Base-by-base conservation (phyloP, 169 alveolate species). In the Eimeria falciformis region DNA sequence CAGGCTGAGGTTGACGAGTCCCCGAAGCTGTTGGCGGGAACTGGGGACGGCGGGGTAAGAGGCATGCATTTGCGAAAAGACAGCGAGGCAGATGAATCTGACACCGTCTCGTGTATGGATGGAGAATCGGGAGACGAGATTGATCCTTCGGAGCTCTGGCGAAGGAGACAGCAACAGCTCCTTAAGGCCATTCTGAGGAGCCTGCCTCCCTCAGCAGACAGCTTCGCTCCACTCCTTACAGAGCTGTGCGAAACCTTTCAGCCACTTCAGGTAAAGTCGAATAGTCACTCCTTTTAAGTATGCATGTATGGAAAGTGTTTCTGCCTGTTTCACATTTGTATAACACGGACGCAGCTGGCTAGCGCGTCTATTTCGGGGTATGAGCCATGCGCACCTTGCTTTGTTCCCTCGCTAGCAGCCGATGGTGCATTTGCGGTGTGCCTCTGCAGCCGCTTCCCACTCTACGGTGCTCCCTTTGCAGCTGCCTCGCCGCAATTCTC, bases 61-160 rank as follows among this genome's bases (percentile, higher is more conserved):
- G 55, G 65, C 46, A 43, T 81, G 33, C 46, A 29, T 53, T 29
- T 55, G 77, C 45, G 89, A 27, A 81, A 55, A 18, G 77, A 53
- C 77, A 33, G 56, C 56, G 56, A 50, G 55, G 89, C 58, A 43
- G 89, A 81, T 14, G 89, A 81, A 45, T 81, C 89, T 6, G 89
- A 81, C 37, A 81, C 33, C 27, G 75, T 81, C 58, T 50, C 89
- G 37, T 81, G 89, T 55, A 50, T 81, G 37, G 89, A 81, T 17
- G 89, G 89, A 53, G 89, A 81, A n/a, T 81, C 89, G 7, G 89
- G 89, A 45, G 89, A 81, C 11, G 89, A 81, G n/a, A 81, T 81
- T 33, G 89, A 81, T 71, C 89, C 89, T 5, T 53, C 89, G 2
- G 77, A 81, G 29, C 18, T 81, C 40, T 81, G 89, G 89, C 50